phyloP scores from a whole-genome alignment of 116 monocot species.

The Trichopus zeylanicus region DNA sequence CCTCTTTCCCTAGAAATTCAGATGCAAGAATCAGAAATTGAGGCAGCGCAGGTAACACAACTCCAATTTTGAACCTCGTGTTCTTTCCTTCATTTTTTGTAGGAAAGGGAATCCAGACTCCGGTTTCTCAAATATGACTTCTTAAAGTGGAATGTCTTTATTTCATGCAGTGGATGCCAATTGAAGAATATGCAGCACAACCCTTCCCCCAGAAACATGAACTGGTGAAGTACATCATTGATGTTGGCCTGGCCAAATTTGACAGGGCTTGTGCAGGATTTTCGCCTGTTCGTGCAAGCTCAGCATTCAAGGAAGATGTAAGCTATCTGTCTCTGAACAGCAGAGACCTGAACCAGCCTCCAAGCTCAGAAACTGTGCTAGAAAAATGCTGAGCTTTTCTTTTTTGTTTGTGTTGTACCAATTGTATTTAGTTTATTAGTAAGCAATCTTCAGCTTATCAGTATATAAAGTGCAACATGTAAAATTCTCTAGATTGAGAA shows the following conservation, averaged over 20 bases:
- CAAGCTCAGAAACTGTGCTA: neutral
- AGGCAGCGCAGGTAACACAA: constrained; percentile 64
- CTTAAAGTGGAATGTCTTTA: constrained; percentile 3
- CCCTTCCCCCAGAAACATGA: constrained; percentile 52
- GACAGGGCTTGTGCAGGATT: constrained; percentile 40
- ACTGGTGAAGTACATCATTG: constrained; percentile 39
- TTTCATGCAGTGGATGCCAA: constrained; percentile 59
- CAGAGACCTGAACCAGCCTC: constrained; percentile 24
- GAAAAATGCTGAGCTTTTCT: neutral
- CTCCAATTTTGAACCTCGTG: neutral
- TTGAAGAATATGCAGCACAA: constrained; percentile 43
- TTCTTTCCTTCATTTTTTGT: neutral
- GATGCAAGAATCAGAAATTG: constrained; percentile 88
- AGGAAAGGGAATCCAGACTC: too few species aligned
- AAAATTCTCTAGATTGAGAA: too few species aligned
- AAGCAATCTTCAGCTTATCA: neutral
- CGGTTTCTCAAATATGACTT: too few species aligned
- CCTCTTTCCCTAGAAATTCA: constrained; percentile 75
- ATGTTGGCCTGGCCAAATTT: constrained; percentile 36
- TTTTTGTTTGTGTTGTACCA: neutral
- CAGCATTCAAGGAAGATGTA: constrained; percentile 20
- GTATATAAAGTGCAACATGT: too few species aligned
- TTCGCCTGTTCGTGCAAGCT: constrained; percentile 21
- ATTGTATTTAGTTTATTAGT: neutral
- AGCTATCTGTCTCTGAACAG: constrained; percentile 34